Base-by-base conservation (phyloP, 1,284 basidiomycete species). In the Ustilago crameri region DNA sequence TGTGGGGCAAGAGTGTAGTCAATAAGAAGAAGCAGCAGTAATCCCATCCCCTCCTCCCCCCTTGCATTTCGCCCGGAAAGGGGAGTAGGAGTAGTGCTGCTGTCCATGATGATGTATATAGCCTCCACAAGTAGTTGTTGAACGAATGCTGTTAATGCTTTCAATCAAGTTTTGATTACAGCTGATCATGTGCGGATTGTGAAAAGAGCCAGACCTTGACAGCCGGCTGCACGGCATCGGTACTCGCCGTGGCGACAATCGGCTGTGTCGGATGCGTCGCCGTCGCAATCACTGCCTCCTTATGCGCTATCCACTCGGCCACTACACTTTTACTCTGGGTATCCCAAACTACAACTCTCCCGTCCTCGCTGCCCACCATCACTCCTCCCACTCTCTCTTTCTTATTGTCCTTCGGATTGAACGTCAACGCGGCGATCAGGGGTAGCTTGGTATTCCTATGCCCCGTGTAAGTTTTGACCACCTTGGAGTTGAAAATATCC, bases 401-500 rank as follows among this genome's bases (percentile, higher is more conserved):
- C 27, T 34, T 2, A 22, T 9, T 27, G 10, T 15, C 9, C 23
- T 26, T 24, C 1, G 53, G 61, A 22, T 40, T 42, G 22, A 57
- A 60, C 9, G 61, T 40, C 34, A 80, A 71, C 18, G 46, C 24
- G 0, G 79, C 70, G 3, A 53, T 64, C 27, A 67, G 51, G 85
- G 82, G 91, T 74, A 90, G 93, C 34, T 91, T 93, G 37, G 89
- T 87, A 82, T 94, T 95, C 5, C 85, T 86, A 80, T 95, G 93
- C 0, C 91, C 92, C 0, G 87, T 88, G 79, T 94, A 95, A 3
- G 94, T 95, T 85, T 98, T 98, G 45, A 97, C 89, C 68, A 93
- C 93, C 66, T 91, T 90, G 12, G 91, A 91, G n/a, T 89, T 91
- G 67, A 93, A 91, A 72, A 92, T 92, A 82, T 95, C 92, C 94